These are phyloP conservation scores for Leishmania mexicana DNA, from an alignment of 208 protist genomes.

Conservation along the genomic window DNA sequence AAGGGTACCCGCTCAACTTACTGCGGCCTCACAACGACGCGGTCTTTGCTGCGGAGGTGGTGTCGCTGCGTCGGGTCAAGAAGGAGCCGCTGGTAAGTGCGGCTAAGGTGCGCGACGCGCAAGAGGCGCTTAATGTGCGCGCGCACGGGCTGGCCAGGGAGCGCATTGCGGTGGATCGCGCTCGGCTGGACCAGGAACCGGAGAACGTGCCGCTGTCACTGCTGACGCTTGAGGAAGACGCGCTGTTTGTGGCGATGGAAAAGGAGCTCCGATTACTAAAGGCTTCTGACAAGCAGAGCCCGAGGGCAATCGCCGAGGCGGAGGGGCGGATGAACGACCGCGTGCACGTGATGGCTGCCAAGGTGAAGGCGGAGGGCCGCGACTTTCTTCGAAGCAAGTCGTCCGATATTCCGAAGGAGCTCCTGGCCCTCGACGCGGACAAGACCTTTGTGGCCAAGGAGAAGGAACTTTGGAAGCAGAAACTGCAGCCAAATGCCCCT, in stretches of 20 bases:
- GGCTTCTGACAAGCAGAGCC: constrained; percentile 36
- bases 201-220: constrained; percentile 62
- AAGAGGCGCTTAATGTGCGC: constrained; percentile 62
- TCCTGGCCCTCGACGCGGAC: constrained; percentile 53
- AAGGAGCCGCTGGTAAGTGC: constrained; percentile 20
- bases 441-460: constrained; percentile 50
- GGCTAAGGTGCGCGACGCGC: constrained; percentile 39
- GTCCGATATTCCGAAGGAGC: constrained; percentile 48
- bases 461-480: constrained; percentile 38
- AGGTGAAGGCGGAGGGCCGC: constrained; percentile 48
- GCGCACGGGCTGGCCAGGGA: constrained; percentile 57
- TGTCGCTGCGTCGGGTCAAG: constrained; percentile 50
- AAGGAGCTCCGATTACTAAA: constrained; percentile 62
- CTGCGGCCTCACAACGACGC: constrained; percentile 60
- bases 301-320: constrained; percentile 35
- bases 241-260: constrained; percentile 57
- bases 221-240: constrained; percentile 62
- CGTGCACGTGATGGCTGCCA: constrained; percentile 55
- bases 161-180: constrained; percentile 50
- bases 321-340: constrained; percentile 57
- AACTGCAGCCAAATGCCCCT: constrained; percentile 27
- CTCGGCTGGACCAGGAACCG: constrained; percentile 64
- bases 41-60: constrained; percentile 47
- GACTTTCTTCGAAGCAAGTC: constrained; percentile 54
- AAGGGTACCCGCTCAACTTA: constrained; percentile 56